Percentiles rank a stretch among this genome's conserved stretches.
Conservation (phyloP, 495 filamentous ascomycete species). For the Opeltia flavorubescens region DNA sequence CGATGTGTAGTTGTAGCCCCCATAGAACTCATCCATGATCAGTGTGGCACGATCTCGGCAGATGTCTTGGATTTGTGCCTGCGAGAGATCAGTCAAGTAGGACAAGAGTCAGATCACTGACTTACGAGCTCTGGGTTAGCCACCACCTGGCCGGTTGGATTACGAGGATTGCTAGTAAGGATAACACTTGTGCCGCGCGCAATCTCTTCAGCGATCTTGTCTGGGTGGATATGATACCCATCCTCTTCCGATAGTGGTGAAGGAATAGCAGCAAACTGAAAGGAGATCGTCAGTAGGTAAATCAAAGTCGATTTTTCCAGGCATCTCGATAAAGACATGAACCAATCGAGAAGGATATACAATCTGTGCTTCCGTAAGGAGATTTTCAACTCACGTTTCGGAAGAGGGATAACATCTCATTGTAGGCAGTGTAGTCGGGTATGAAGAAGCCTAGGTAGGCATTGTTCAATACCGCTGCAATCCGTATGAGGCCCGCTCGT, state of each 20-base stretch:
- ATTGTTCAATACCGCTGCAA: conserved; percentile 86
- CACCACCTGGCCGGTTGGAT: conserved; percentile 84
- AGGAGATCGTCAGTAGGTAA: conserved; percentile 5
- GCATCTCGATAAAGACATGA: neutral
- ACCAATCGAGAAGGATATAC: neutral
- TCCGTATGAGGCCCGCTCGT: conserved; percentile 80
- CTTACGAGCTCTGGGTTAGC: conserved; percentile 54
- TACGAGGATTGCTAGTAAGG: conserved; percentile 90
- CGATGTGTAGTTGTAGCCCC: conserved; percentile 86
- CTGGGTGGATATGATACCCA: conserved; percentile 78
- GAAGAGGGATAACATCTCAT: conserved; percentile 90
- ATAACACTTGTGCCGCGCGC: conserved; percentile 77
- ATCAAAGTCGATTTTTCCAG: conserved; percentile 2
- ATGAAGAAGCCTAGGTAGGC: conserved; percentile 51
- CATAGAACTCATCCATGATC: conserved; percentile 95
- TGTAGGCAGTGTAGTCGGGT: conserved; percentile 64
- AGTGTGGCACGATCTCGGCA: conserved; percentile 81
- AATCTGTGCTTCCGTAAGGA: neutral
- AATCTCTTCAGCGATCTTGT: conserved; percentile 85
- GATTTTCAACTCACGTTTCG: conserved; percentile 45
- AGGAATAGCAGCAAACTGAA: conserved; percentile 78
- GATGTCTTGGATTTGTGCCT: conserved; percentile 76
- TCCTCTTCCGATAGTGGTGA: conserved; percentile 72
- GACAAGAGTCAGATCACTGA: neutral
- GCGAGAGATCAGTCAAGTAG: neutral